Conservation (phyloP, 78 protist genomes). For the Dictyostelium firmibasis region DNA sequence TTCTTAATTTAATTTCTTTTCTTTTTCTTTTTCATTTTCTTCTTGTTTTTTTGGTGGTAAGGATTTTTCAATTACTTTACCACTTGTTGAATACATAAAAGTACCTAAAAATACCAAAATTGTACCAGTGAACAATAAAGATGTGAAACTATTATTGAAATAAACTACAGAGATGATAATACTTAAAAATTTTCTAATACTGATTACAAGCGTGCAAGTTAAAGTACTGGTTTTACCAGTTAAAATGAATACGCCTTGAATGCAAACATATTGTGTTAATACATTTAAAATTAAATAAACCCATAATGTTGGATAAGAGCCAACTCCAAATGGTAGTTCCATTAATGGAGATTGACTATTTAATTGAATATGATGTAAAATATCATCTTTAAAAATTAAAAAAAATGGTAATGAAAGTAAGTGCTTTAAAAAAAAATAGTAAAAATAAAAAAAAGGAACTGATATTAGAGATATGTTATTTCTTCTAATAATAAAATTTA, state of each 20-base stretch:
- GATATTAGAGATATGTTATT: too few species aligned
- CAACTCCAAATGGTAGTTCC: not conserved
- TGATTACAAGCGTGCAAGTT: slow-evolving; percentile 74
- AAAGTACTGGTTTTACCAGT: slow-evolving; percentile 77
- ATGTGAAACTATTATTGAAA: slow-evolving; percentile 66
- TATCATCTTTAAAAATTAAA: slow-evolving; percentile 27
- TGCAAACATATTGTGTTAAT: slow-evolving; percentile 56
- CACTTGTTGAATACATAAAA: slow-evolving; percentile 50
- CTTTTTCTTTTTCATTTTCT: not conserved
- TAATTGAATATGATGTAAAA: slow-evolving; percentile 4
- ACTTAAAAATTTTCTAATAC: slow-evolving; percentile 69
- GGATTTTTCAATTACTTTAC: not conserved
- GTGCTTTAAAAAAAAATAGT: not conserved
- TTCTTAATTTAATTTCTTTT: not conserved
- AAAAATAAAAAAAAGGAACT: not conserved
- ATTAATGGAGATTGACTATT: slow-evolving; percentile 48
- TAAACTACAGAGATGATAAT: slow-evolving; percentile 51
- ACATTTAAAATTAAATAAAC: slow-evolving; percentile 56
- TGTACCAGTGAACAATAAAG: slow-evolving; percentile 32
- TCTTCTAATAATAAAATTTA: too few species aligned
- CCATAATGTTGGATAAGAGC: slow-evolving; percentile 46
- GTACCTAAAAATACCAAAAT: slow-evolving; percentile 63
- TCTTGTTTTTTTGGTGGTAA: not conserved
- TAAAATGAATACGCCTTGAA: slow-evolving; percentile 76
- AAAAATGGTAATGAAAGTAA: slow-evolving; percentile 74